phyloP scores from a whole-genome alignment of 2,329 filamentous ascomycete genomes.

The Penicillium polonicum region DNA sequence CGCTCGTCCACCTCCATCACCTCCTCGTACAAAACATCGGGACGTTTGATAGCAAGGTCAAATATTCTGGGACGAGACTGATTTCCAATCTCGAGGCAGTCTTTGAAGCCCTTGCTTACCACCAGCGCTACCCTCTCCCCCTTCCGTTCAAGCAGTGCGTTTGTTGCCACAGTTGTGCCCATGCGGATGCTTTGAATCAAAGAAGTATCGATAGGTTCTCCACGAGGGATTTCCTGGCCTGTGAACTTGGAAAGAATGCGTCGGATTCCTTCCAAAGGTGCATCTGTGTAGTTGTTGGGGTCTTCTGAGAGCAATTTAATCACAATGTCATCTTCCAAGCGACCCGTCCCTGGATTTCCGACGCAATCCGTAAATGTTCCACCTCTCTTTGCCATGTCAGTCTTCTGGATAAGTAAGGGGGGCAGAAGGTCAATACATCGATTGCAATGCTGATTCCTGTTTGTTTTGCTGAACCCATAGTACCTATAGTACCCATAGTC shows the following conservation, averaged over 20 bases:
- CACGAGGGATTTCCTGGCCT: slow-evolving; percentile 72
- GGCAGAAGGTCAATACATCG: slow-evolving; percentile 14
- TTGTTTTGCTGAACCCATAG: slow-evolving; percentile 7
- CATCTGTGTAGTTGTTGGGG: slow-evolving; percentile 85
- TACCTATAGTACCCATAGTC: too few relatives aligned
- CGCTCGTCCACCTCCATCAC: slow-evolving; percentile 90
- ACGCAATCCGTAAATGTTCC: slow-evolving; percentile 28
- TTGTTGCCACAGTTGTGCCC: slow-evolving; percentile 94
- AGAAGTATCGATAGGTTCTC: slow-evolving; percentile 75
- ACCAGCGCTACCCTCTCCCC: slow-evolving; percentile 85
- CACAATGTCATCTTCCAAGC: slow-evolving; percentile 67
- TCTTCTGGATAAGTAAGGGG: not conserved
- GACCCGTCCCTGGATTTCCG: slow-evolving; percentile 57
- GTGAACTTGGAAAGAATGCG: slow-evolving; percentile 79
- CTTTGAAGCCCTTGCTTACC: slow-evolving; percentile 82
- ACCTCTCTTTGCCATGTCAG: slow-evolving; percentile 18
- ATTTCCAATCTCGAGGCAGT: slow-evolving; percentile 86
- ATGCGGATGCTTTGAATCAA: slow-evolving; percentile 89
- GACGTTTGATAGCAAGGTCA: slow-evolving; percentile 81
- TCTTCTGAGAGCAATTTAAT: slow-evolving; percentile 90
- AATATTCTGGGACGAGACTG: slow-evolving; percentile 89
- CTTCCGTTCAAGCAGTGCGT: slow-evolving; percentile 85
- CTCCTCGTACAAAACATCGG: slow-evolving; percentile 78
- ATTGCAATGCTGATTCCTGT: slow-evolving; percentile 26
- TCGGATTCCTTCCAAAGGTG: slow-evolving; percentile 85